These are phyloP conservation scores for Nepenthes alata DNA, from an alignment of 179 eudicot genomes.

Conservation along the genomic window DNA sequence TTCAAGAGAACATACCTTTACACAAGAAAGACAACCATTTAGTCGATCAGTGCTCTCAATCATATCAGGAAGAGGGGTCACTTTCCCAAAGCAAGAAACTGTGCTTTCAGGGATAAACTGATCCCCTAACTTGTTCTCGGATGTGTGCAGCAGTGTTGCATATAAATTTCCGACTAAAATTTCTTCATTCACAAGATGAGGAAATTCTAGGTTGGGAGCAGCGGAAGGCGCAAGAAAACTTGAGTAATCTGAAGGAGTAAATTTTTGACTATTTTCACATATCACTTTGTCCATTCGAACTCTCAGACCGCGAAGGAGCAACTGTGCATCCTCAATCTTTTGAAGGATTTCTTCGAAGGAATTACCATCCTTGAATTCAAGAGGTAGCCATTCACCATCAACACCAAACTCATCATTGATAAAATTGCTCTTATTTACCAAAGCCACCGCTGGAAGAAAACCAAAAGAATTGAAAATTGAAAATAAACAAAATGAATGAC, in stretches of 20 bases:
- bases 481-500: no score
- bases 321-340: slow-evolving; percentile 32
- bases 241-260: slow-evolving; percentile 13
- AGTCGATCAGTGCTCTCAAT: slow-evolving; percentile 23
- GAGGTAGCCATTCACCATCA: slow-evolving; percentile 22
- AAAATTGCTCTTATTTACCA: slow-evolving; percentile 12
- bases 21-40: slow-evolving; percentile 13
- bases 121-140: slow-evolving; percentile 16
- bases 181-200: slow-evolving; percentile 15
- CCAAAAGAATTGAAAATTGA: no score
- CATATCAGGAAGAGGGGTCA: slow-evolving; percentile 16
- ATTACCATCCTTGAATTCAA: slow-evolving; percentile 33
- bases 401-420: slow-evolving; percentile 19
- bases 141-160: slow-evolving; percentile 22
- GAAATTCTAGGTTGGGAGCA: slow-evolving; percentile 16
- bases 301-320: slow-evolving; percentile 32
- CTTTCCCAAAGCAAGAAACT: slow-evolving; percentile 21
- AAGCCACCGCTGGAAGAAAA: slow-evolving; percentile 4
- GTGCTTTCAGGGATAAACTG: slow-evolving; percentile 24
- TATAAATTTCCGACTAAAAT: slow-evolving; percentile 14
- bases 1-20: slow-evolving; percentile 17
- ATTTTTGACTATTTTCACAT: slow-evolving; percentile 28
- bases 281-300: slow-evolving; percentile 33
- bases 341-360: slow-evolving; percentile 36
- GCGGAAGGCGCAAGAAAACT: slow-evolving; percentile 20